Conservation (phyloP, 2,329 filamentous ascomycete species). For the Emydomyces testavorans region DNA sequence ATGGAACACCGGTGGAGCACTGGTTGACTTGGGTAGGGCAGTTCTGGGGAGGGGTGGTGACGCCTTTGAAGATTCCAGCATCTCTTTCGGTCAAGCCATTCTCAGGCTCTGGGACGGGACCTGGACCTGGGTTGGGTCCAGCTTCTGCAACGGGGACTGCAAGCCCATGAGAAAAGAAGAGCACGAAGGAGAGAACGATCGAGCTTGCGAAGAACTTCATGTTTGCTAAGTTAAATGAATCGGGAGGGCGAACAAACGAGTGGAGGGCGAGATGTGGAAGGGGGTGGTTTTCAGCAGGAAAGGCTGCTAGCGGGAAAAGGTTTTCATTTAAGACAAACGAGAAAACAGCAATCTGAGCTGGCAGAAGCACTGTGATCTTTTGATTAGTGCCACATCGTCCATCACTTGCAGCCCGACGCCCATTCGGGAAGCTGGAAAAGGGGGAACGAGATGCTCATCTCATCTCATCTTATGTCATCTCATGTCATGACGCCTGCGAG, state of each 20-base stretch:
- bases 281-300: background rate
- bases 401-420: background rate
- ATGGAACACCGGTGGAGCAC: conserved; percentile 14
- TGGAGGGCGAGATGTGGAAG: no score
- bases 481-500: no score
- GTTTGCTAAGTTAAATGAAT: conserved; percentile 1
- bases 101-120: conserved; percentile 4
- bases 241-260: no score
- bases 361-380: background rate
- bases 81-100: conserved; percentile 1
- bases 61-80: background rate
- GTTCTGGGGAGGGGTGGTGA: conserved; percentile 1
- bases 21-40: conserved; percentile 9
- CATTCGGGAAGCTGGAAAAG: background rate
- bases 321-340: conserved; percentile 6
- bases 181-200: conserved; percentile 10
- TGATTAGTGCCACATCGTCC: conserved; percentile 5
- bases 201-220: conserved; percentile 14
- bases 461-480: no score
- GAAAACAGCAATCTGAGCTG: background rate
- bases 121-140: conserved; percentile 8
- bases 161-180: conserved; percentile 13
- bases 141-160: conserved; percentile 13
- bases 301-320: conserved; percentile 4
- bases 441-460: background rate